Percentiles rank a stretch among this genome's conserved stretches.
Conservation (phyloP, 306 rosid genomes). For the Fragaria iinumae region DNA sequence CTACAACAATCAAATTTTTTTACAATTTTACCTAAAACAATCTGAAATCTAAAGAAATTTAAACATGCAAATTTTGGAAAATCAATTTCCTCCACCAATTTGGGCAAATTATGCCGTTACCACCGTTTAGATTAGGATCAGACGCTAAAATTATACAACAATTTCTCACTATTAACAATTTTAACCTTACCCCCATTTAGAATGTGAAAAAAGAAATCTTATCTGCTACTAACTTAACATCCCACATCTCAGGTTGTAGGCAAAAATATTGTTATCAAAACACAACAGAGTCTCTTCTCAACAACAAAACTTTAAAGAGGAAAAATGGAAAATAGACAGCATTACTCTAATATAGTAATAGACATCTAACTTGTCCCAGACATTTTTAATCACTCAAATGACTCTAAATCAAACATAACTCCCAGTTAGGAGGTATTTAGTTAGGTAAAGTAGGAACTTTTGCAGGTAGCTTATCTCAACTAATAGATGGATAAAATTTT, state of each 20-base stretch:
- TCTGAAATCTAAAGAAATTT: conserved; percentile 7
- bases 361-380: background rate
- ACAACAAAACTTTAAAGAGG: background rate
- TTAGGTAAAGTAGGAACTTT: background rate
- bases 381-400: background rate
- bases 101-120: conserved; percentile 27
- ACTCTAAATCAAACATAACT: background rate
- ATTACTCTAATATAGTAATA: conserved; percentile 16
- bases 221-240: background rate
- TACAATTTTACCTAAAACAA: background rate
- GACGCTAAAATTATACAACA: conserved; percentile 31
- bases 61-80: conserved; percentile 22
- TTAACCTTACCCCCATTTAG: conserved; percentile 42
- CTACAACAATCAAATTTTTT: conserved; percentile 1
- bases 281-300: conserved; percentile 1
- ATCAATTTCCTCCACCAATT: conserved; percentile 32
- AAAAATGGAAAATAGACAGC: conserved; percentile 9
- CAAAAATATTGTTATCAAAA: conserved; percentile 24
- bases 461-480: background rate
- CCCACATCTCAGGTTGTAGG: conserved; percentile 7
- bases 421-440: background rate
- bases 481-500: background rate
- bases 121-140: conserved; percentile 19
- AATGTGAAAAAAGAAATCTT: conserved; percentile 19
- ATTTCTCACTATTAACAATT: conserved; percentile 26